Conservation (phyloP, 2,329 filamentous ascomycete species). For the Hysterium pulicare region DNA sequence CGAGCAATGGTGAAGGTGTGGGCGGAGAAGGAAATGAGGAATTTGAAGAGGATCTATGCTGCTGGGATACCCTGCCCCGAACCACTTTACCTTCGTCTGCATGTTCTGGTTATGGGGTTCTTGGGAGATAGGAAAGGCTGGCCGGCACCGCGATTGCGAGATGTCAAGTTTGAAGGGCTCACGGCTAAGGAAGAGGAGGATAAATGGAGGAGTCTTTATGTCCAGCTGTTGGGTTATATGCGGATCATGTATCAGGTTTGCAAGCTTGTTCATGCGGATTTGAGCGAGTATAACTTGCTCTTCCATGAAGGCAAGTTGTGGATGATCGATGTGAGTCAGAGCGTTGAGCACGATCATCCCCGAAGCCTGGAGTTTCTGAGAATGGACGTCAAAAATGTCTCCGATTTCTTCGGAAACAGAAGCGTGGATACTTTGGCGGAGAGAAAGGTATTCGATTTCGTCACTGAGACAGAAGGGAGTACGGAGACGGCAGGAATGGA, state of each 20-base stretch:
- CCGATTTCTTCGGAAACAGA: conserved; percentile 85
- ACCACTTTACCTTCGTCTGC: conserved; percentile 82
- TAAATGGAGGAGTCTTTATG: conserved; percentile 75
- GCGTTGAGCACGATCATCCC: conserved; percentile 94
- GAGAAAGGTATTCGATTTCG: conserved; percentile 77
- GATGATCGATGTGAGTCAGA: conserved; percentile 97
- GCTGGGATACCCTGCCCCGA: conserved; percentile 89
- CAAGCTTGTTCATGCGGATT: conserved; percentile 86
- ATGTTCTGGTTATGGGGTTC: conserved; percentile 94
- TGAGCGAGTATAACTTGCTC: conserved; percentile 97
- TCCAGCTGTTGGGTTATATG: conserved; percentile 85
- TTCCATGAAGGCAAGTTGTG: conserved; percentile 80
- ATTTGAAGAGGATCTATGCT: conserved; percentile 77
- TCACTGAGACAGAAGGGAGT: conserved; percentile 61
- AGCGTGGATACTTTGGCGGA: conserved; percentile 79
- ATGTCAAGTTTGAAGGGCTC: conserved; percentile 70
- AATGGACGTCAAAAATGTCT: conserved; percentile 98
- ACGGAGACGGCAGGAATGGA: conserved; percentile 61
- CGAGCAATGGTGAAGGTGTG: conserved; percentile 97
- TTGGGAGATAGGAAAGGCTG: conserved; percentile 82
- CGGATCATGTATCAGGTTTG: conserved; percentile 90
- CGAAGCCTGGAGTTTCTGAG: conserved; percentile 87
- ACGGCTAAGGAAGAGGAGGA: conserved; percentile 55
- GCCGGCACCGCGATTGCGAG: conserved; percentile 82
- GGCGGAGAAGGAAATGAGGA: conserved; percentile 98